These are phyloP conservation scores for Candida silvicultrix DNA, from an alignment of 805 yeast species.

Conservation along the genomic window DNA sequence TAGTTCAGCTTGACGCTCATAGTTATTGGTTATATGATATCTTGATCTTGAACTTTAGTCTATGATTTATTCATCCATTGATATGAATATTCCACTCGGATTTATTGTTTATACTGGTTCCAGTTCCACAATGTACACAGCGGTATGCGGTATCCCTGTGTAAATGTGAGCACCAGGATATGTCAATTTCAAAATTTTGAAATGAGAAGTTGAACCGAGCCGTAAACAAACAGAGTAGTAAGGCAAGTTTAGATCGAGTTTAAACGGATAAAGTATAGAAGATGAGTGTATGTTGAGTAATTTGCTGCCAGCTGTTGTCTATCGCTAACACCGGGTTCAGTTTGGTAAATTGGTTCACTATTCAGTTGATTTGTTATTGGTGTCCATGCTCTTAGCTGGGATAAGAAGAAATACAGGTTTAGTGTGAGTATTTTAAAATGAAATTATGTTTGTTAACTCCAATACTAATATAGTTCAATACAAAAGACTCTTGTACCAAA, in stretches of 20 bases:
- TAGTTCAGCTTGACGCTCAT: constrained; percentile 11
- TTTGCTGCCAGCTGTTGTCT: background rate
- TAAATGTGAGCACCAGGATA: no score
- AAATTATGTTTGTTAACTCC: no score
- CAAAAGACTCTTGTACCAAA: constrained; percentile 20
- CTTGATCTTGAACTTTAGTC: no score
- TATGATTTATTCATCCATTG: no score
- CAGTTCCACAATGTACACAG: background rate
- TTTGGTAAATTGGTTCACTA: constrained; percentile 64
- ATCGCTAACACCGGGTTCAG: constrained; percentile 23
- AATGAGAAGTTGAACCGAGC: background rate
- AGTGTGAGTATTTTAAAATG: constrained; percentile 29
- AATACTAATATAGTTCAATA: no score
- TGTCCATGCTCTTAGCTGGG: constrained; percentile 82
- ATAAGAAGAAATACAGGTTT: constrained; percentile 79
- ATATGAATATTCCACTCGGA: no score
- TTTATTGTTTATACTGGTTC: background rate
- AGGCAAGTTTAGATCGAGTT: no score
- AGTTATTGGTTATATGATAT: background rate
- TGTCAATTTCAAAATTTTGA: no score
- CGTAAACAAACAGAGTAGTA: background rate
- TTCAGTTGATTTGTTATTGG: constrained; percentile 68
- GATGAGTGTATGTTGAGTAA: constrained; percentile 1
- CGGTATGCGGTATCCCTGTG: no score
- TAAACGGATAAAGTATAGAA: background rate